phyloP scores from a whole-genome alignment of 2,329 filamentous ascomycete genomes.

The Fusarium nanum region DNA sequence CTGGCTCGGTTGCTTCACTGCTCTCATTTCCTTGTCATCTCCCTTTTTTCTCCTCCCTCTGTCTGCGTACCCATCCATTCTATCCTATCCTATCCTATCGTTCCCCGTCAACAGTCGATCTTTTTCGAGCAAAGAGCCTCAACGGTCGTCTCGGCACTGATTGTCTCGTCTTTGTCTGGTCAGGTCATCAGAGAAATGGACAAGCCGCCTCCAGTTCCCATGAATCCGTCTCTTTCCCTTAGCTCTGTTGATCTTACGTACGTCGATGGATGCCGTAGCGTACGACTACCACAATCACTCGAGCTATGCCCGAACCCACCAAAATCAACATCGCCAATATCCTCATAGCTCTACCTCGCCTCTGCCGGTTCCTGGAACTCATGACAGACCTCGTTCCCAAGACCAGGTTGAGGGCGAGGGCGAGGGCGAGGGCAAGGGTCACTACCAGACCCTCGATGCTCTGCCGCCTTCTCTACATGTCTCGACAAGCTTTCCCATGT shows the following conservation, averaged over 20 bases:
- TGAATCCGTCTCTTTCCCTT: constrained; percentile 29
- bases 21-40: constrained; percentile 27
- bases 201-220: constrained; percentile 32
- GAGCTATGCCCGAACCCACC: constrained; percentile 22
- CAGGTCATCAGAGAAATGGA: constrained; percentile 36
- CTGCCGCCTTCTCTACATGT: constrained; percentile 20
- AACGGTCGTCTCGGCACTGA: constrained; percentile 26
- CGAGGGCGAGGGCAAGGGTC: constrained; percentile 25
- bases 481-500: constrained; percentile 42
- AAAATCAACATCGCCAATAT: constrained; percentile 16
- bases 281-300: constrained; percentile 31
- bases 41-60: constrained; percentile 20
- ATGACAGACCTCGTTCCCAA: constrained; percentile 20
- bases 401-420: constrained; percentile 15
- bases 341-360: constrained; percentile 22
- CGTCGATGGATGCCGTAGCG: constrained; percentile 39
- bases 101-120: constrained; percentile 5
- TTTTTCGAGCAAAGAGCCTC: constrained; percentile 30
- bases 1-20: constrained; percentile 18
- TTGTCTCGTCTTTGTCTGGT: constrained; percentile 19
- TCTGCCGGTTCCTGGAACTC: constrained; percentile 29
- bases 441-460: constrained; percentile 29
- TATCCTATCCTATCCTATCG: constrained; percentile 3
- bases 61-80: constrained; percentile 1
- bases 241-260: constrained; percentile 33